Base-by-base conservation (phyloP, 2,329 filamentous ascomycete genomes). In the Aspergillus brunneoviolaceus region DNA sequence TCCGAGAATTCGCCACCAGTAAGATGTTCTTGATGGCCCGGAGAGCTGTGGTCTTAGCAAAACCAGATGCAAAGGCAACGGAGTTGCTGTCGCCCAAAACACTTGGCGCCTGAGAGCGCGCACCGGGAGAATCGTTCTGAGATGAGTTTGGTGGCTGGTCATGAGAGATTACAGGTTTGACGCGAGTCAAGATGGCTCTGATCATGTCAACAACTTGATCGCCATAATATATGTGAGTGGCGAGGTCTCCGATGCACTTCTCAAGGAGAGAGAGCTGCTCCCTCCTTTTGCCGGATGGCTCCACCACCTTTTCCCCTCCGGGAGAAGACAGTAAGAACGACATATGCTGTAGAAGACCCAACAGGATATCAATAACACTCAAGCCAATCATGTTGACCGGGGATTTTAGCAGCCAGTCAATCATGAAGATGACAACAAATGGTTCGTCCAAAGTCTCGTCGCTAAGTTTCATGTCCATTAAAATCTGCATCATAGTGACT, bases 171-270 rank as follows among this genome's bases (percentile, higher is more conserved):
- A 80, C 79, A 3, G 92, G 91, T 74, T 90, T 95, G 31, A 98
- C 82, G 21, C 92, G 88, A 31, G 85, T 79, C 16, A 98, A 79
- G 49, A 98, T 88, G 0, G 91, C 87, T 21, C 87, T 85, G 55
- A 97, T 87, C 92, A 98, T 97, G 75, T 99, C 95, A 1, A 90
- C 88, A 58, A 98, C 91, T 75, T 99, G 95, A 68, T 98, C 94
- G 1, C 91, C 91, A 73, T 99, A 99, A 79, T 99, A 99, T 33
- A 97, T 88, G 71, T 99, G 95, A 0, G 91, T 96, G 2, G 93
- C 92, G 29, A 99, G 81, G 72, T 93, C 87, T n/a, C 92, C 92
- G 62, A 97, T 92, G 76, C 91, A 96, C 66, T 85, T 83, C 72
- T 95, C 89, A 16, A 98, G 83, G 33, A 88, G 85, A 35, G 81